Evolutionary conservation across 2,329 filamentous ascomycete genomes (phyloP), one percentile per base, ranked within the genome.

Genomic region (Diaporthe citri): DNA sequence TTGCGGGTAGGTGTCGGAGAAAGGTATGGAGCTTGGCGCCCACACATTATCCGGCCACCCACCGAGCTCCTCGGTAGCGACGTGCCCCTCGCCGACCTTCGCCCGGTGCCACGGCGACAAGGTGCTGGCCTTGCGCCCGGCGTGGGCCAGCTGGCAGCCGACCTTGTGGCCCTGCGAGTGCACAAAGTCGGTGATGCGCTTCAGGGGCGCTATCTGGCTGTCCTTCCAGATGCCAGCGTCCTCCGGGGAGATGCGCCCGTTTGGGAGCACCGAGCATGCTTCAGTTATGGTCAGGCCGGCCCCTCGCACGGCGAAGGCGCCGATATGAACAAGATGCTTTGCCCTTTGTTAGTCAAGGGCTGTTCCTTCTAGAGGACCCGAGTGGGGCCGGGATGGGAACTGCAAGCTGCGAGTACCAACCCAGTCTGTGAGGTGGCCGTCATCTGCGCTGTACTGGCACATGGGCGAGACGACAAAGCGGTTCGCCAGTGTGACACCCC

Each of bases 221-320:
- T 98, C 96, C 77, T 93, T 88, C 96, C 95, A 98, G 10, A 98
- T 85, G 0, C 96, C 95, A 17, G 87, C 85, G 82, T 96, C 94
- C 82, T 96, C 88, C 1, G 95, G 95, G 0, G 94, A 93, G 86
- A 97, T 97, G 73, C 96, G 90, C 39, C 95, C 95, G 78, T 96
- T 91, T 8, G 94, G 85, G 13, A 90, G 87, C 0, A 97, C 93
- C 43, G 92, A 87, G 0, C 94, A 95, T 36, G 95, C 95, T 85
- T 98, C 96, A 74, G 96, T 87, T 75, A 95, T 90, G 66, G 93
- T 86, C 25, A 97, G 86, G 2, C 91, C 93, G 0, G 94, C 92
- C 17, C 96, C 96, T 73, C 93, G 91, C 75, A 93, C 88, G 31
- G 94, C 89, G 78, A 95, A 95, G 76, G 94, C 92, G 74, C 95